Base-by-base conservation (phyloP, 768 basidiomycete species). In the Serendipita vermifera region DNA sequence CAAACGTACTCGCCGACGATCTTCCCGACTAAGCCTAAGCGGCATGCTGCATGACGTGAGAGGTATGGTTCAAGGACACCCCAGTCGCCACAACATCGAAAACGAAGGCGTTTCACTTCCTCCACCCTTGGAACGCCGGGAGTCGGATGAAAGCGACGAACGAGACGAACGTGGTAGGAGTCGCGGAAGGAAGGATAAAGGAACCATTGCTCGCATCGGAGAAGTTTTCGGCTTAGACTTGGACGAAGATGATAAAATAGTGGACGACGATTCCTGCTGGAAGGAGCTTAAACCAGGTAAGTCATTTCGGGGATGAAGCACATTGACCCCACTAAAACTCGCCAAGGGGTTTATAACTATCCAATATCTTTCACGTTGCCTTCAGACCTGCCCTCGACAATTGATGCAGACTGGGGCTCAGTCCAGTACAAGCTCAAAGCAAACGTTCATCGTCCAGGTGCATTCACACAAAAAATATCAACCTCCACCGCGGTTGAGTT, bases 281-380 rank as follows among this genome's bases (percentile, higher is more conserved):
- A 83, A 84, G 65, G 84, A 93, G 67, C 94, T 94, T 67, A 80
- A 82, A 62, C 82, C 85, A 71, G 92, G 91, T 85, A 55, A 35
- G 72, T 67, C 5, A 3, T 26, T 1, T 27, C 14, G n/a, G n/a
- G n/a, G n/a, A n/a, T n/a, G n/a, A n/a, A n/a, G n/a, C n/a, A n/a
- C 17, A 29, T 40, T 13, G 17, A 22, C 7, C n/a, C 38, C 29
- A 3, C 40, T 7, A 20, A 11, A 24, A 26, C 32, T 27, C 41
- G 20, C 24, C 35, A 35, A 87, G 92, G 92, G 17, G 85, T 81
- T 3, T 97, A 98, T 66, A 89, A 85, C 15, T 98, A 90, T 68
- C 94, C 94, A 2, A 86, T 99, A 63, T 87, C 87, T 13, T 92
- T 97, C 67, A 74, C 82, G 15, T 82, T 99, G 56, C 89, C 94